Evolutionary conservation across 768 basidiomycete genomes (phyloP).

Genomic region (Hebeloma cylindrosporum): DNA sequence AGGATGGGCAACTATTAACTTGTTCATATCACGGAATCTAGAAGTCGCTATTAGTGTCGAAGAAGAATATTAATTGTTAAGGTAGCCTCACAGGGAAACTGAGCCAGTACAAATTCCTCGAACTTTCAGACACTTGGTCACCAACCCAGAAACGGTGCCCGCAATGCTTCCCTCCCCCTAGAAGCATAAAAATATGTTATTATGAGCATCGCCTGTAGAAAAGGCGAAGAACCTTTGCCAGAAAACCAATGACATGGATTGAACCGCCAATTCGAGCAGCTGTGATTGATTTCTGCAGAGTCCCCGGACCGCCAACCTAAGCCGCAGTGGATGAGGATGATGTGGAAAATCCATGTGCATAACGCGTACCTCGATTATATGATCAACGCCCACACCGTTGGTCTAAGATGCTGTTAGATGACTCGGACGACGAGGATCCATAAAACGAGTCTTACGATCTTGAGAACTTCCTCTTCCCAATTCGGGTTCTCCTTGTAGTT

Average conservation of each 20-base stretch:
- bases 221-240: constrained; percentile 26
- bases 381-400: constrained; percentile 37
- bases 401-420: constrained; percentile 27
- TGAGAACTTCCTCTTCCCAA: constrained; percentile 55
- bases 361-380: constrained; percentile 36
- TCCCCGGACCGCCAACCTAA: constrained; percentile 57
- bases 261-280: constrained; percentile 42
- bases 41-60: neutral
- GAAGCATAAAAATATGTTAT: neutral
- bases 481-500: constrained; percentile 60
- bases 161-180: constrained; percentile 29
- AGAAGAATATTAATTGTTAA: neutral
- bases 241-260: constrained; percentile 55
- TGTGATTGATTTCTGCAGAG: constrained; percentile 43
- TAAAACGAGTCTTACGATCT: constrained; percentile 44
- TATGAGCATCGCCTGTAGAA: neutral
- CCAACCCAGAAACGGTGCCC: constrained; percentile 31
- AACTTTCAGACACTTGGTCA: constrained; percentile 40
- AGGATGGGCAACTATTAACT: constrained; percentile 42
- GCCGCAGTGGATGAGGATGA: constrained; percentile 1
- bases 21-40: constrained; percentile 56
- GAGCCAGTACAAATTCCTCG: constrained; percentile 59
- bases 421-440: neutral
- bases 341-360: neutral
- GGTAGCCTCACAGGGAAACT: constrained; percentile 46